These are phyloP conservation scores for Myochromella boudieri DNA, from an alignment of 768 basidiomycete genomes.

Conservation along the genomic window DNA sequence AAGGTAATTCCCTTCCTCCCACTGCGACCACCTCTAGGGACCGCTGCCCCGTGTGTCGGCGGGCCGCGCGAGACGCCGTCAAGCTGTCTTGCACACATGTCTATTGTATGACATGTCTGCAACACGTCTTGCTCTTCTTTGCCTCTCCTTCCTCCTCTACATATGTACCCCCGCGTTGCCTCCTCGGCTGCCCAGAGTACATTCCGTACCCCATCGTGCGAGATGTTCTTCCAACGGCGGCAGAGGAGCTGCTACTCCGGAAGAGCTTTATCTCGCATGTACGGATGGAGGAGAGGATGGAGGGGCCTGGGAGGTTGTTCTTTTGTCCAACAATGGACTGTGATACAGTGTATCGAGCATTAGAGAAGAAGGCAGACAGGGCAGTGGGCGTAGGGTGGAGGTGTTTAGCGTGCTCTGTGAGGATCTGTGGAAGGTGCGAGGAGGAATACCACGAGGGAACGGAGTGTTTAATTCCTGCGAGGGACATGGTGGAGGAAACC, in stretches of 20 bases:
- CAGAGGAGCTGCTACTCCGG: conserved; percentile 40
- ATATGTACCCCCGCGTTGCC: conserved; percentile 42
- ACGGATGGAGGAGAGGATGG: too few relatives aligned
- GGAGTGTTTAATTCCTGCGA: conserved; percentile 31
- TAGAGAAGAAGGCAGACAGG: conserved; percentile 7
- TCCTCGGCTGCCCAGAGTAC: conserved; percentile 28
- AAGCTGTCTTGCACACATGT: conserved; percentile 47
- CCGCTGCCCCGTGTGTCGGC: conserved; percentile 42
- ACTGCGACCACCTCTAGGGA: not conserved
- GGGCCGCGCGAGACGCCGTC: conserved; percentile 29
- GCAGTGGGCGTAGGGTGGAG: conserved; percentile 2
- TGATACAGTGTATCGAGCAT: conserved; percentile 40
- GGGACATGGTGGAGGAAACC: not conserved
- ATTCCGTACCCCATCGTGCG: conserved; percentile 41
- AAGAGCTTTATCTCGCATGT: conserved; percentile 44
- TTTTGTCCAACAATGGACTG: conserved; percentile 59
- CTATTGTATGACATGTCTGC: conserved; percentile 53
- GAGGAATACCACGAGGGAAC: conserved; percentile 41
- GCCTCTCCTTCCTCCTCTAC: conserved; percentile 24
- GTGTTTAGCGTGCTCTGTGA: conserved; percentile 34
- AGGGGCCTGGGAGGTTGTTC: conserved; percentile 38
- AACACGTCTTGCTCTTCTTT: conserved; percentile 38
- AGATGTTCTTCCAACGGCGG: conserved; percentile 33
- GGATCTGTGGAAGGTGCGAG: conserved; percentile 40
- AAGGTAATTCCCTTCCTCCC: not conserved